phyloP scores from a whole-genome alignment of 176 grass and related monocot genomes.

The Tillandsia fasciculata region DNA sequence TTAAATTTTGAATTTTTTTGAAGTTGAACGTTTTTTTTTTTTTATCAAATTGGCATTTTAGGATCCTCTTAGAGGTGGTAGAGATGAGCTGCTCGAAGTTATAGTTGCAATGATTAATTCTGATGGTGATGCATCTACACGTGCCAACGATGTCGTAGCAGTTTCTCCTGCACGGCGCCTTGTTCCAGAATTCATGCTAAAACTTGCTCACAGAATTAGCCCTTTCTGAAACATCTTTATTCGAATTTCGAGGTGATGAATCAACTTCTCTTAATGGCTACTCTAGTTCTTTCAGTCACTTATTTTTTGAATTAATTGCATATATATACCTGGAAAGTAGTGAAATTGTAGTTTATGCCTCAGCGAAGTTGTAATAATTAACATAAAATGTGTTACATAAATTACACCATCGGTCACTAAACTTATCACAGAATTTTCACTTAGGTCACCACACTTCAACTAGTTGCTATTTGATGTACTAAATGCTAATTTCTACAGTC shows the following conservation, averaged over 20 bases:
- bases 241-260: background rate
- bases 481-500: no score
- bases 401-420: no score
- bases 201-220: slow-evolving; percentile 64
- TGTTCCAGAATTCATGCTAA: slow-evolving; percentile 86
- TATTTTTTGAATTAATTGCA: no score
- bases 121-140: slow-evolving; percentile 28
- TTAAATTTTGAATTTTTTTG: background rate
- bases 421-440: no score
- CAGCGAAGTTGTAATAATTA: no score
- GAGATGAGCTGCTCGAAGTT: slow-evolving; percentile 69
- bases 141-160: slow-evolving; percentile 21
- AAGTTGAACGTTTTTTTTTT: background rate
- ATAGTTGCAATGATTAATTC: slow-evolving; percentile 44
- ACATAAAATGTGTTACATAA: no score
- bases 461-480: no score
- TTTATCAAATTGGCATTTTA: slow-evolving; percentile 23
- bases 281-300: no score
- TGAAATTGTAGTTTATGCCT: no score
- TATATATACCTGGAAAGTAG: no score
- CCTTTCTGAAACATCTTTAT: slow-evolving; percentile 48
- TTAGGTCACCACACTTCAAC: no score
- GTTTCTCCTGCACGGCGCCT: slow-evolving; percentile 52
- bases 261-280: background rate
- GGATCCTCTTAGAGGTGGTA: slow-evolving; percentile 95